Evolutionary conservation across 345 rosid genomes (phyloP).

Genomic region (Boechera stricta): DNA sequence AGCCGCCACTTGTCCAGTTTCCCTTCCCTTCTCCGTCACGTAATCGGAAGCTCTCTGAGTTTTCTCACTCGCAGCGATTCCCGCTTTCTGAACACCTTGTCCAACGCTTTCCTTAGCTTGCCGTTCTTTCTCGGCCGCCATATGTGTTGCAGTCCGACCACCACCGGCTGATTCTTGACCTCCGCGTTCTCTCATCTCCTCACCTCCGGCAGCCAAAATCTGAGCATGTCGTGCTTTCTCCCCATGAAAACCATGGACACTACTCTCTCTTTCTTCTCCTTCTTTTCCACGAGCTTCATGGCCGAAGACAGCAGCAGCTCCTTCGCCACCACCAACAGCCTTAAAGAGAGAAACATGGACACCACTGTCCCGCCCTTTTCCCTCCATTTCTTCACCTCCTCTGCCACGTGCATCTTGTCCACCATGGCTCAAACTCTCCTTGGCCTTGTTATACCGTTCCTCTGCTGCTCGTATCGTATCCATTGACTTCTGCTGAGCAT

Average conservation of each 20-base stretch:
- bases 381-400: constrained; percentile 20
- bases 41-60: constrained; percentile 38
- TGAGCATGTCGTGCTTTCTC: constrained; percentile 30
- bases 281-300: constrained; percentile 30
- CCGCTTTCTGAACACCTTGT: constrained; percentile 39
- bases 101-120: constrained; percentile 45
- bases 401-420: constrained; percentile 23
- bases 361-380: constrained; percentile 30
- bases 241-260: constrained; percentile 6
- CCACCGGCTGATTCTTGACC: constrained; percentile 27
- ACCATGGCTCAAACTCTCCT: constrained; percentile 44
- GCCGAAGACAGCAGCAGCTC: constrained; percentile 16
- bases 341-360: constrained; percentile 29
- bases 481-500: constrained; percentile 62
- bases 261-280: constrained; percentile 25
- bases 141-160: constrained; percentile 14
- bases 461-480: constrained; percentile 57
- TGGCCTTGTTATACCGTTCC: constrained; percentile 58
- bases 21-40: constrained; percentile 51
- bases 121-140: constrained; percentile 22
- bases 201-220: constrained; percentile 32
- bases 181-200: constrained; percentile 31
- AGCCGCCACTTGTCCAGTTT: constrained; percentile 21
- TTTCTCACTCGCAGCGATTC: constrained; percentile 27
- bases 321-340: constrained; percentile 22